Evolutionary conservation across 169 alveolate species (phyloP), one percentile per base, ranked within the genome.

Genomic region (Plasmodium vinckei): DNA sequence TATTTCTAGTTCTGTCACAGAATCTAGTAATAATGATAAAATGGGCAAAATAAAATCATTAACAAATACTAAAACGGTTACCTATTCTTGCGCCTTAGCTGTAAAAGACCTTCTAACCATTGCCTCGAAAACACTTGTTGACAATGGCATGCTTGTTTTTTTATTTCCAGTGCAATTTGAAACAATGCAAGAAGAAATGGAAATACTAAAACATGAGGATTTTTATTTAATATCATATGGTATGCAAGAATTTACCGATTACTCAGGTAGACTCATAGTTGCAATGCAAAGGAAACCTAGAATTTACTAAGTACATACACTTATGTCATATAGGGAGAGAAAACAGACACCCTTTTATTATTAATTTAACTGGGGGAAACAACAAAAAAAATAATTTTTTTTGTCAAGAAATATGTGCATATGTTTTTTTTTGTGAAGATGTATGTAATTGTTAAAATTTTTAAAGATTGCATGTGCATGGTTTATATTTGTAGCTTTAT

Each of bases 101-200:
- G 69, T 86, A 21, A 69, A 69, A 47, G 95, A 92, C 12, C 42
- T 92, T 17, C 60, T 95, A 21, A 87, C 65, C 19, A 71, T 95
- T 13, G 94, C 95, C 6, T 93, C 93, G 6, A 61, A 68, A 12
- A 61, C 87, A 61, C 92, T 95, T 15, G 97, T 95, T 25, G 93
- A 89, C 12, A 70, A 87, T 54, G 97, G 97, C 39, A 89, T 92
- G 87, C 84, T 95, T 10, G 97, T 95, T 2, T 95, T 95, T 88
- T 94, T 95, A 12, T 72, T 94, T 9, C 97, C 97, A n/a, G 60
- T 93, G 4, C 91, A 68, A 73, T 69, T 75, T 69, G 87, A 91
- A 15, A 82, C 73, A 23, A 57, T 70, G 19, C 59, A 69, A 60
- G 77, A 86, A 86, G 91, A 86, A 57, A 53, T 86, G 27, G 57